Percentiles rank a stretch among this genome's conserved stretches.
These are phyloP conservation scores for Pyrenula massariospora DNA, from an alignment of 495 filamentous ascomycete genomes.

Conservation along the genomic window DNA sequence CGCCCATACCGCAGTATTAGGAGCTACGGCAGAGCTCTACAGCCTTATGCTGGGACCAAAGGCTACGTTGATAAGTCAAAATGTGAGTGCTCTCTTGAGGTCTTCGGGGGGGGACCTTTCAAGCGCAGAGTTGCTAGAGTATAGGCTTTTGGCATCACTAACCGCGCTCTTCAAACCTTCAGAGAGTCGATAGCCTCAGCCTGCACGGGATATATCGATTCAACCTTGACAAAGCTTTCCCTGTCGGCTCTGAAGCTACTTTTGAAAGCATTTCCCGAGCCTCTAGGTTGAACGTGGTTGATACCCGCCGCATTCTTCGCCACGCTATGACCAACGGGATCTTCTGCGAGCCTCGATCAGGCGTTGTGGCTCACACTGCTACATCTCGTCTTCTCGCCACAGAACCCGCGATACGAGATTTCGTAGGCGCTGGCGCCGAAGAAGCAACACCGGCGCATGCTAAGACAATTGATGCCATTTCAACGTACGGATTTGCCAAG, in stretches of 20 bases:
- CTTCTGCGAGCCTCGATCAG: neutral
- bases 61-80: neutral
- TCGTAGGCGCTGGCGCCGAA: neutral
- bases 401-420: conserved; percentile 39
- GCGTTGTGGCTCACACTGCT: conserved; percentile 17
- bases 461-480: neutral
- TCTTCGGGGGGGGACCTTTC: too few species aligned
- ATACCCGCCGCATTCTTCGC: neutral
- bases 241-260: neutral
- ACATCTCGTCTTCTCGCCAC: conserved; percentile 53
- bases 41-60: conserved; percentile 8
- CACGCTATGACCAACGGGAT: neutral
- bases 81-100: too few species aligned
- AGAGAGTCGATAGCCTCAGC: neutral
- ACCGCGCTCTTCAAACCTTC: neutral
- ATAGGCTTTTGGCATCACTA: too few species aligned
- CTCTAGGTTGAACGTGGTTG: neutral
- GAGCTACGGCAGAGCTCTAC: conserved; percentile 10
- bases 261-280: neutral
- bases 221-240: neutral
- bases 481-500: too few species aligned
- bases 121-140: too few species aligned
- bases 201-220: neutral
- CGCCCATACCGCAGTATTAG: conserved; percentile 2
- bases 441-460: neutral